Percentiles rank a stretch among this genome's conserved stretches.
These are phyloP conservation scores for Moesziomyces aphidis DNA, from an alignment of 1,284 basidiomycete species.

Conservation along the genomic window DNA sequence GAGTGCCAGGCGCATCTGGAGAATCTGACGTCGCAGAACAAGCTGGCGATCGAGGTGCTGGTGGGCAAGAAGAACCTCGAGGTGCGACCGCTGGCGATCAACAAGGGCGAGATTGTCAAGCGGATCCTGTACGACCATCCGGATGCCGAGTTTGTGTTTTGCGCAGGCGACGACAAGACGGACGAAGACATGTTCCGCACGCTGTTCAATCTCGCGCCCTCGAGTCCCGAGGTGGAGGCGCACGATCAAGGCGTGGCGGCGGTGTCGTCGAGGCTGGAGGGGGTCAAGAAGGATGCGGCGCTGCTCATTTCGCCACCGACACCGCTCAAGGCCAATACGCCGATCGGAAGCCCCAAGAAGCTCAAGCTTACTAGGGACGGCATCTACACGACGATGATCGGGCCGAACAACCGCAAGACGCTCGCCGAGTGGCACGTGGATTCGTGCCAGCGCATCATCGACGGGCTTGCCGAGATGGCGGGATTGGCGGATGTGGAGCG, in stretches of 20 bases:
- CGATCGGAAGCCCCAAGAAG: slow-evolving; percentile 45
- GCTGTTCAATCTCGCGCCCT: slow-evolving; percentile 48
- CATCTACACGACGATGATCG: slow-evolving; percentile 64
- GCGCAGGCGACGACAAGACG: slow-evolving; percentile 97
- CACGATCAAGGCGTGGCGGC: not conserved
- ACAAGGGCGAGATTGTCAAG: slow-evolving; percentile 99
- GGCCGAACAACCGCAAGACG: slow-evolving; percentile 62
- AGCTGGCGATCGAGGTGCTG: slow-evolving; percentile 68
- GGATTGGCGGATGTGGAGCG: slow-evolving; percentile 12
- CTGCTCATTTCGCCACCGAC: slow-evolving; percentile 52
- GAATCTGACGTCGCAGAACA: slow-evolving; percentile 73
- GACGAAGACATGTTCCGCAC: slow-evolving; percentile 68
- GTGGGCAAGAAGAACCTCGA: slow-evolving; percentile 97
- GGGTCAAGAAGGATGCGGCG: slow-evolving; percentile 10
- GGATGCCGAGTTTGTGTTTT: slow-evolving; percentile 94
- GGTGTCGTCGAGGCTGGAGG: not conserved
- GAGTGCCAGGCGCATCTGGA: slow-evolving; percentile 96
- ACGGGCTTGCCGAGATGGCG: slow-evolving; percentile 61
- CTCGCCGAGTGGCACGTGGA: slow-evolving; percentile 65
- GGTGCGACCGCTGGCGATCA: slow-evolving; percentile 91
- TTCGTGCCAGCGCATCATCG: slow-evolving; percentile 57
- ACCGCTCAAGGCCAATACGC: slow-evolving; percentile 40
- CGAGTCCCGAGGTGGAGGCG: slow-evolving; percentile 24
- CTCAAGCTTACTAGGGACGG: slow-evolving; percentile 47
- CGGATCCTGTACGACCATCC: slow-evolving; percentile 90